phyloP scores from a whole-genome alignment of 306 rosid species.

The Datisca glomerata region DNA sequence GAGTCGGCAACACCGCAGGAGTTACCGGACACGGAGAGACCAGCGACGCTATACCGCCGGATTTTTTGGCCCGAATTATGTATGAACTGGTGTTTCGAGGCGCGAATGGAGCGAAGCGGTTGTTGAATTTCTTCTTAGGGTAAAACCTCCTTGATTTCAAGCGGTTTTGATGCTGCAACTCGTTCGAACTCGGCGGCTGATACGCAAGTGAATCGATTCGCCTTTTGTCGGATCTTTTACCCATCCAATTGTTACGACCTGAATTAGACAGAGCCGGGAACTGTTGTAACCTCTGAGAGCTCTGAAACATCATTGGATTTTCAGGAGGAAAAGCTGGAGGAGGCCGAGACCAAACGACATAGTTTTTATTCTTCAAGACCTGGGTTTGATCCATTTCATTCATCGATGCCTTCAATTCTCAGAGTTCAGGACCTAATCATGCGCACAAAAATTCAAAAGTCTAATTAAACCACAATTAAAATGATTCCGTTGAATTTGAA shows the following conservation, averaged over 20 bases:
- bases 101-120: constrained; percentile 46
- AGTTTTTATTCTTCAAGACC: constrained; percentile 29
- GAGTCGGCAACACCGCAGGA: constrained; percentile 49
- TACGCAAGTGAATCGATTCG: constrained; percentile 29
- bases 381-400: constrained; percentile 24
- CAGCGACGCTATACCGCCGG: constrained; percentile 38
- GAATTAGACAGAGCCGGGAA: constrained; percentile 9
- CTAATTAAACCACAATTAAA: not conserved
- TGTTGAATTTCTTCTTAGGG: constrained; percentile 23
- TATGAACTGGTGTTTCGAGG: constrained; percentile 45
- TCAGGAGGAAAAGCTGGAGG: constrained; percentile 12
- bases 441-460: not conserved
- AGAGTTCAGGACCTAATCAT: constrained; percentile 7
- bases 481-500: not conserved
- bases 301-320: constrained; percentile 15
- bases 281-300: constrained; percentile 3
- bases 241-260: constrained; percentile 42
- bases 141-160: constrained; percentile 27
- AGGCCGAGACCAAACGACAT: constrained; percentile 19
- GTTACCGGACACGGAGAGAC: constrained; percentile 57
- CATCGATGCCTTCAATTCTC: constrained; percentile 5
- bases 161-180: constrained; percentile 41
- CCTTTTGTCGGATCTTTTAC: constrained; percentile 32
- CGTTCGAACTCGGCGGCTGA: constrained; percentile 39
- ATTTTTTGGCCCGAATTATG: constrained; percentile 28